Base-by-base conservation (phyloP, 2,329 filamentous ascomycete genomes). In the Thielaviopsis ethacetica region DNA sequence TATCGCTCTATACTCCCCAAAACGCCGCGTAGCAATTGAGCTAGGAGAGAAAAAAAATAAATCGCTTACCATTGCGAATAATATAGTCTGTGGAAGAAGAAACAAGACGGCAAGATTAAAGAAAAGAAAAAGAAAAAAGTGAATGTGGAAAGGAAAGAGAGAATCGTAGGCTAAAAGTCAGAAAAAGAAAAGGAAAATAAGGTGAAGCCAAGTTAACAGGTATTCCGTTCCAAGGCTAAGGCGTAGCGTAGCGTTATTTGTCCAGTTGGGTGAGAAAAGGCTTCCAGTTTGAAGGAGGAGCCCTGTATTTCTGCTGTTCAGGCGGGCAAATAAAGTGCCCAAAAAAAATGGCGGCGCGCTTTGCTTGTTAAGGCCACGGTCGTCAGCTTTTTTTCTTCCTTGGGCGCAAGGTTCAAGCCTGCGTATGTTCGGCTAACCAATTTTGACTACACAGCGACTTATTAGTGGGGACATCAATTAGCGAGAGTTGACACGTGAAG, bases 81-180 rank as follows among this genome's bases (percentile, higher is more conserved):
- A 21, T 10, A 49, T 10, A 7, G n/a, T 9, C 2, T 19, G 44
- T 34, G 30, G 12, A 34, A 19, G 41, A 12, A 26, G 22, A 34
- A 12, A 19, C 52, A 26, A 47, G 17, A 27, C 47, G 3, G 44
- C 12, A 51, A 21, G 15, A 53, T 38, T 9, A 26, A 24, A 41
- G 15, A 10, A 17, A 64, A 62, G 58, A 54, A 63, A 24, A 26
- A 24, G 6, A 19, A 27, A 34, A 51, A 24, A 13, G 19, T 15
- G 53, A 6, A 30, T 24, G 34, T 49, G n/a, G 12, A 52, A 54
- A 17, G 13, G 19, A 54, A 54, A 27, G n/a, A 26, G 26, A 53
- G 5, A 17, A 50, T 4, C 21, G 44, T 22, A 9, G 44, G 21
- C 27, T 57, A 49, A 34, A 51, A 50, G n/a, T n/a, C n/a, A 34